Base-by-base conservation (phyloP, 331 rosid species). In the Quercus lobata region DNA sequence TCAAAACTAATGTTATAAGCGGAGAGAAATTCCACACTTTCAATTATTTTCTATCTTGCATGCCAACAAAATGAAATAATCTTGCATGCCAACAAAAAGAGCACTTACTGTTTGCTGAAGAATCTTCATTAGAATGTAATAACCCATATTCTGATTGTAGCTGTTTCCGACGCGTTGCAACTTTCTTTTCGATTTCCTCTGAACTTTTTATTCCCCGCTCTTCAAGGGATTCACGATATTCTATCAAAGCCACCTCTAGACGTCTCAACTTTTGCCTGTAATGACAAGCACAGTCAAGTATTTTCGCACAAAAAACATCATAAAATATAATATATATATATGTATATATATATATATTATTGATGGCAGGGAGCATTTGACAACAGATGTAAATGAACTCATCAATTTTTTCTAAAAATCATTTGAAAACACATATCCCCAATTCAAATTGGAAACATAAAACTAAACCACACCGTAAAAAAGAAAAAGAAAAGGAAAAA, bases 221-320 rank as follows among this genome's bases (percentile, higher is more conserved):
- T 84, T 96, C 99, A 34, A 93, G 96, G 60, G 97, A 92, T 81
- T 96, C 99, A 16, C 97, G 97, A 85, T 93, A 96, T 88, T 91
- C 99, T 76, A 96, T 93, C 83, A 96, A 85, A 84, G 94, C 92
- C 75, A 88, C 99, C 87, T 96, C 99, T 76, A 96, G 87, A 69
- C 92, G 97, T 86, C 99, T 90, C 76, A 93, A 77, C 89, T 93
- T 96, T 87, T 96, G 94, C 80, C 99, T 96, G 97, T 34, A 81
- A 70, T 25, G 55, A 69, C 69, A 29, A 53, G 32, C 37, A 79
- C 37, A 79, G 37, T 65, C 11, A 21, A 52, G 66, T 27, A 65
- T 60, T 32, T 25, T 57, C 14, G 14, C 52, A 32, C 7, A 24
- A 10, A 68, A 68, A 44, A 58, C 5, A 73, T 9, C 72, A 35